phyloP scores from a whole-genome alignment of 225 moss, liverwort and hornwort species.

The Thuidium tamariscinum region DNA sequence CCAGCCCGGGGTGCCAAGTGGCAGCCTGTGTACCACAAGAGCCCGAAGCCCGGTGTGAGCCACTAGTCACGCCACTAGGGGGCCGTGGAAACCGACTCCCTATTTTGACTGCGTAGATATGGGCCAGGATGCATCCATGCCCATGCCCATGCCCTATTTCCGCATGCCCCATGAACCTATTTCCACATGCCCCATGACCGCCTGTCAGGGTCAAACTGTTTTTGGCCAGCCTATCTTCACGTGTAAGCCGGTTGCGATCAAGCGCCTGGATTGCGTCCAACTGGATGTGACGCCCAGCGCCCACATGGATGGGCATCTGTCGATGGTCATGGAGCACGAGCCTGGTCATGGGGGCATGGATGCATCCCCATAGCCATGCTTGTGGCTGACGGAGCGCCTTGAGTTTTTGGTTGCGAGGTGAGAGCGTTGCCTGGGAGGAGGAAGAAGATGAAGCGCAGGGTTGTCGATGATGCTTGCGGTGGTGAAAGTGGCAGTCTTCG shows the following conservation, averaged over 20 bases:
- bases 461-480: neutral
- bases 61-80: constrained; percentile 18
- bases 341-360: neutral
- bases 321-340: neutral
- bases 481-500: neutral
- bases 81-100: constrained; percentile 19
- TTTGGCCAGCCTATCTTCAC: neutral
- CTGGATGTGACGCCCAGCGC: neutral
- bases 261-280: neutral
- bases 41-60: neutral
- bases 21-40: constrained; percentile 7
- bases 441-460: neutral
- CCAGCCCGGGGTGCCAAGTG: neutral
- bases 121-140: neutral
- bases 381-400: neutral
- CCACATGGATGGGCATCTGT: neutral
- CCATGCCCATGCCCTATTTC: neutral
- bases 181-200: neutral
- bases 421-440: neutral
- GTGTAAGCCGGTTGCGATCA: neutral
- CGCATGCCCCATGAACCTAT: neutral
- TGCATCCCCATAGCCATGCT: neutral
- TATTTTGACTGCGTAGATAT: constrained; percentile 12
- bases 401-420: neutral
- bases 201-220: neutral